These are phyloP conservation scores for Collybia sp. DNA, from an alignment of 768 basidiomycete genomes.

Conservation along the genomic window DNA sequence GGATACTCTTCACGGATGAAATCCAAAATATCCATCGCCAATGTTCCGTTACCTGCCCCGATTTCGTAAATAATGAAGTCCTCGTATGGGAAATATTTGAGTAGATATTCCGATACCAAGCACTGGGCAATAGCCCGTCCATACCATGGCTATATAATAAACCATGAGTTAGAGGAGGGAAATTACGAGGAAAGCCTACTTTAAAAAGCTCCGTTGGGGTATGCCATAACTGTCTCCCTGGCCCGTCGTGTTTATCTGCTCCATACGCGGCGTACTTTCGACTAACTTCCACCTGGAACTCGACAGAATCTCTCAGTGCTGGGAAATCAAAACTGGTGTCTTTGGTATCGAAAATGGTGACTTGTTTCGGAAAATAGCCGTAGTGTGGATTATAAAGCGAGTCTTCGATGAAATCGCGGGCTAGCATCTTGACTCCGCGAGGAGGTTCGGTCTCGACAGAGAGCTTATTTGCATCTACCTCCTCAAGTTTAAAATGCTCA, in stretches of 20 bases:
- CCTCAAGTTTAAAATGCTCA: conserved; percentile 35
- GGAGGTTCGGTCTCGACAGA: conserved; percentile 58
- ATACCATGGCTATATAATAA: conserved; percentile 78
- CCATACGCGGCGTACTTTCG: conserved; percentile 72
- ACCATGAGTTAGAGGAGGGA: conserved; percentile 6
- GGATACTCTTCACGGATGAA: conserved; percentile 75
- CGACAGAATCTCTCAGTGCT: conserved; percentile 55
- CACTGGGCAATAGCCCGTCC: conserved; percentile 88
- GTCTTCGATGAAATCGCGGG: conserved; percentile 95
- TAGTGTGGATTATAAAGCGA: conserved; percentile 96
- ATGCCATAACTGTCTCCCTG: conserved; percentile 94
- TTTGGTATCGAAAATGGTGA: conserved; percentile 77
- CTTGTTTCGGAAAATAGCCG: conserved; percentile 94
- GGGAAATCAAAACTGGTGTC: conserved; percentile 64
- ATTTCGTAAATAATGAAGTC: conserved; percentile 96
- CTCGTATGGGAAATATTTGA: conserved; percentile 94
- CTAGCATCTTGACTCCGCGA: conserved; percentile 84
- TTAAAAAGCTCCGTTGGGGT: conserved; percentile 98
- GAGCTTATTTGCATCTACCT: conserved; percentile 70
- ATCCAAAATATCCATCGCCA: conserved; percentile 85
- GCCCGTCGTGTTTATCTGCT: conserved; percentile 52
- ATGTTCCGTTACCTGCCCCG: conserved; percentile 95
- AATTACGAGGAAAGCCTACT: conserved; percentile 40
- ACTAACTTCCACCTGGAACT: conserved; percentile 83
- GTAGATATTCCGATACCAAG: conserved; percentile 86